Evolutionary conservation across 495 filamentous ascomycete genomes (phyloP), one percentile per base, ranked within the genome.

Genomic region (Hyaloscypha hepaticicola): DNA sequence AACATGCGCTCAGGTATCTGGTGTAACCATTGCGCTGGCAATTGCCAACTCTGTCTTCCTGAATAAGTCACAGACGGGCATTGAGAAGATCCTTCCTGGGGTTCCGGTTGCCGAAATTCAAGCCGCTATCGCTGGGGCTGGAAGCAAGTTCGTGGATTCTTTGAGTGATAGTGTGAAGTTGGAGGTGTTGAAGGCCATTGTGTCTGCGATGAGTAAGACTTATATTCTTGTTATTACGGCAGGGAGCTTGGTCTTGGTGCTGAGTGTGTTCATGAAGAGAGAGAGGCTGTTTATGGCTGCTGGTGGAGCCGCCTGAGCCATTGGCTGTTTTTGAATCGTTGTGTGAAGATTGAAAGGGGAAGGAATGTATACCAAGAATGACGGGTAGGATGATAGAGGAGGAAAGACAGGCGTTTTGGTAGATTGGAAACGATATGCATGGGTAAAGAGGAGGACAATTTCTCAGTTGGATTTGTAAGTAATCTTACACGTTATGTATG

Each of bases 21-120:
- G 83, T 33, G 74, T 80, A 5, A 78, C 80, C 1, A 77, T 89
- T 33, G 73, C 80, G 0, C 76, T 89, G 3, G 80, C 82, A 0
- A 84, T 89, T 24, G 82, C 84, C 9, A 84, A 84, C 9, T 72
- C 78, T 6, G 76, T 88, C 3, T 88, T 85, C 72, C 72, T 86
- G 51, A 84, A 83, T 58, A 70, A 72, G 16, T 72, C 73, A 2
- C 58, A 73, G 25, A 68, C 65, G 8, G 72, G 72, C 24, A 72
- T 82, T 22, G 14, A 61, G 0, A 63, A 26, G 0, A 68, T 78
- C 27, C 68, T 86, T 6, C 79, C 82, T 0, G 56, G 69, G 24
- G 53, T 74, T 7, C 69, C 78, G 0, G 28, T 49, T 0, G 67
- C 65, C 5, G 72, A 77, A 5, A 78, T 86, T 14, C 75, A 76